Base-by-base conservation (phyloP, 2,329 filamentous ascomycete genomes). In the Trichoderma asperellum region DNA sequence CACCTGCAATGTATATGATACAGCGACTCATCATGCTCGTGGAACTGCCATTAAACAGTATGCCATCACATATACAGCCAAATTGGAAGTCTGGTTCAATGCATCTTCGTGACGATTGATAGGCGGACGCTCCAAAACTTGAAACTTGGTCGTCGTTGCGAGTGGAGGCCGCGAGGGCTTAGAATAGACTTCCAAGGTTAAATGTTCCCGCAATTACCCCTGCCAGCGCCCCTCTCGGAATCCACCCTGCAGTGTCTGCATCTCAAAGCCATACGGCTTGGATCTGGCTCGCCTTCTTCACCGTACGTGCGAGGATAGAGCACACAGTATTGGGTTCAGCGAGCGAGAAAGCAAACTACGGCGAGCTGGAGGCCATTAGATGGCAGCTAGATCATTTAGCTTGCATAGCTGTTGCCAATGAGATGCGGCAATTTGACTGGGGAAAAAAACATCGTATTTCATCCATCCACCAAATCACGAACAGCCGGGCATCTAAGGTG, bases 131-230 rank as follows among this genome's bases (percentile, higher is more conserved):
- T 61, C 58, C 37, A 34, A 27, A 61, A 61, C 40, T 35, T 67
- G 55, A 67, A 67, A 67, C 64, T 37, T 24, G 37, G 35, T 32
- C 10, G 64, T 67, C 40, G 53, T 67, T 29, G 64, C 59, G 27
- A 52, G 55, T 67, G 64, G 53, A 59, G 58, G 64, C 55, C 21
- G 40, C 12, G 55, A 32, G 29, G 49, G 64, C 55, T 29, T 55
- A 21, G 40, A 52, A 67, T 47, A 67, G 56, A 18, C 64, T 49
- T 58, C 64, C 40, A 67, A 52, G 64, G 64, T 52, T 58, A 52
- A 49, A 34, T 67, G 63, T 57, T 66, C 63, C 63, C 63, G 63
- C 63, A 58, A 58, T 37, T 53, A 57, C 52, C 63, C 62, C 63
- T 58, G 37, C 29, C 2, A 29, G 16, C 16, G 53, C 63, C 63